Evolutionary conservation across 2,329 filamentous ascomycete species (phyloP).

Genomic region (Ophiostoma ulmi): DNA sequence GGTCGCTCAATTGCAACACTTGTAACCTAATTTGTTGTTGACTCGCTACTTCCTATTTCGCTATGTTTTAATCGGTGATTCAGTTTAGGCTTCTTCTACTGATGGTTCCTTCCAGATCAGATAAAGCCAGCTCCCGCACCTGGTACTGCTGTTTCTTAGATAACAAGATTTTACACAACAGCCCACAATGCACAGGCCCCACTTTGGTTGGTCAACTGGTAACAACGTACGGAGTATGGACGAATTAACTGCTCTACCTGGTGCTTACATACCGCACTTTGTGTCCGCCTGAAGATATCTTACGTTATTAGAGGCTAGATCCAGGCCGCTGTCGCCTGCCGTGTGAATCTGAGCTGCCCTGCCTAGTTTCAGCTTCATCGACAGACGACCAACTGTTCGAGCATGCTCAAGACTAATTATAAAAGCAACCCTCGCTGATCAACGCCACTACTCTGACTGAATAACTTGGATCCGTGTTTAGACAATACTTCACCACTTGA

Average conservation of each 20-base stretch:
- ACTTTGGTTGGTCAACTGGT: constrained; percentile 9
- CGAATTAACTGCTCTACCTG: neutral
- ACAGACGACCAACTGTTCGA: neutral
- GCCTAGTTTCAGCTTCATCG: neutral
- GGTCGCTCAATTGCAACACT: neutral
- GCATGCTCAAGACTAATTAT: neutral
- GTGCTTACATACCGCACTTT: neutral
- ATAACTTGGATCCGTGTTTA: neutral
- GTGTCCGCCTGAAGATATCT: neutral
- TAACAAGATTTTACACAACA: neutral
- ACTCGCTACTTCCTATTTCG: neutral
- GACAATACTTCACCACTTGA: neutral
- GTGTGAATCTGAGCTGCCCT: neutral
- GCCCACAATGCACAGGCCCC: neutral
- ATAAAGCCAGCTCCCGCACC: neutral
- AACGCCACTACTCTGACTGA: neutral
- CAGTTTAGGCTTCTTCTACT: neutral
- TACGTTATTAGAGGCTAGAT: neutral
- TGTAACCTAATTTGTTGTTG: neutral
- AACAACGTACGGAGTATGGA: neutral
- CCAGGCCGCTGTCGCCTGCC: neutral
- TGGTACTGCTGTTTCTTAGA: too few relatives aligned
- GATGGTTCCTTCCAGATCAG: constrained; percentile 11
- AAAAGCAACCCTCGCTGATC: neutral
- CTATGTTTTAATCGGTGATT: neutral